These are phyloP conservation scores for Camellia granthamiana DNA, from an alignment of 148 eudicot genomes.

Conservation along the genomic window DNA sequence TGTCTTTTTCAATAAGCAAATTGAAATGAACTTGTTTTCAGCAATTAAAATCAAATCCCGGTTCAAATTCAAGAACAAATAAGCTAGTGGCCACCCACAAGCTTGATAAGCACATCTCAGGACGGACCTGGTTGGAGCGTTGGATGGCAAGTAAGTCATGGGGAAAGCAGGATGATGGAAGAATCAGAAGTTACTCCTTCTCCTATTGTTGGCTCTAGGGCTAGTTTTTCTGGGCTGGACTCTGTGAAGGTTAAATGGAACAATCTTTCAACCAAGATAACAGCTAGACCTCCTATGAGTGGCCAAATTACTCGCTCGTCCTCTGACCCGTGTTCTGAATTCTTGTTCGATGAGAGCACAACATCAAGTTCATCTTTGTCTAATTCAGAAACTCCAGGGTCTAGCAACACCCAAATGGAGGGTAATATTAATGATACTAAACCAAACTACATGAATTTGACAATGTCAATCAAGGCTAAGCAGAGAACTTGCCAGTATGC, in stretches of 20 bases:
- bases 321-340: conserved; percentile 43
- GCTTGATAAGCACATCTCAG: conserved; percentile 37
- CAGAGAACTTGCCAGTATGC: conserved; percentile 32
- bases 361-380: conserved; percentile 55
- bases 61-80: conserved; percentile 35
- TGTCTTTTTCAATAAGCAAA: neutral
- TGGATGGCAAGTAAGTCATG: conserved; percentile 82
- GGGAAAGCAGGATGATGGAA: conserved; percentile 56
- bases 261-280: conserved; percentile 33
- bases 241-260: conserved; percentile 32
- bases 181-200: conserved; percentile 38
- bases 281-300: conserved; percentile 35
- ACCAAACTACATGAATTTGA: conserved; percentile 77
- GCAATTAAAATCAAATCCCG: conserved; percentile 46
- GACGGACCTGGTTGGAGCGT: conserved; percentile 70
- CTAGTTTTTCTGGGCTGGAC: conserved; percentile 33
- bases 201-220: conserved; percentile 19
- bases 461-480: conserved; percentile 82
- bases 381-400: conserved; percentile 42
- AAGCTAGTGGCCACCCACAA: conserved; percentile 22
- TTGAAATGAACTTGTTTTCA: conserved; percentile 21
- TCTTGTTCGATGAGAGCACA: conserved; percentile 47
- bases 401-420: conserved; percentile 38
- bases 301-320: conserved; percentile 34
- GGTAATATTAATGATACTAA: conserved; percentile 22